Percentiles rank a stretch among this genome's conserved stretches.
phyloP scores from a whole-genome alignment of 2,329 filamentous ascomycete species.

The Botrytis paeoniae region DNA sequence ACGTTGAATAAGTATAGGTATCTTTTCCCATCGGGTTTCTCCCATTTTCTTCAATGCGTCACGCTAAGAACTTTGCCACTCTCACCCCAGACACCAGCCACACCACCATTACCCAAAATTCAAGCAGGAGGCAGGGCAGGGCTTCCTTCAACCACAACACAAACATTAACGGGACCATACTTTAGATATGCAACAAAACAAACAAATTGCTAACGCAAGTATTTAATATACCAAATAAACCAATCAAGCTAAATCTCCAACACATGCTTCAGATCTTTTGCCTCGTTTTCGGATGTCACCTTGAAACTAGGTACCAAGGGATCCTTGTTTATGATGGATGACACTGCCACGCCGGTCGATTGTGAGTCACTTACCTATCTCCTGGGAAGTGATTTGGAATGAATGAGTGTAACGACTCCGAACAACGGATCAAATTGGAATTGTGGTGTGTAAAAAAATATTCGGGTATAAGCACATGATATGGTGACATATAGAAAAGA shows the following conservation, averaged over 20 bases:
- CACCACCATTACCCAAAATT: not conserved
- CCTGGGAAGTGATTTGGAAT: not conserved
- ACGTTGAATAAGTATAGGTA: not conserved
- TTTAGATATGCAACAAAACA: slow-evolving; percentile 4
- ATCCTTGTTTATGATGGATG: slow-evolving; percentile 1
- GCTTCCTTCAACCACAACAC: not conserved
- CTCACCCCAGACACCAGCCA: not conserved
- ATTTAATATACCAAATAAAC: not conserved
- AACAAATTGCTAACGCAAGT: not conserved
- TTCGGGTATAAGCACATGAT: not conserved
- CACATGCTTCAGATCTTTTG: slow-evolving; percentile 2
- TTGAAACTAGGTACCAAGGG: not conserved
- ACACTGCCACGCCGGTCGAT: slow-evolving; percentile 5
- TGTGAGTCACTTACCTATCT: not conserved
- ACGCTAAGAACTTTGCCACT: slow-evolving; percentile 2
- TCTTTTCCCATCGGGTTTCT: not conserved
- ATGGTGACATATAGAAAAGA: not conserved
- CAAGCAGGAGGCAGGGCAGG: not conserved
- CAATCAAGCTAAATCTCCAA: not conserved
- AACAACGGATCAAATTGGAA: not conserved
- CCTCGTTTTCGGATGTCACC: not conserved
- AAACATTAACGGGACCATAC: not conserved
- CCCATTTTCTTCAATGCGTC: not conserved
- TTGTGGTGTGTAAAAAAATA: not conserved
- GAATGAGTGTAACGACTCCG: not conserved